These are phyloP conservation scores for Fistulifera solaris DNA, from an alignment of 108 stramenopile genomes.

Conservation along the genomic window DNA sequence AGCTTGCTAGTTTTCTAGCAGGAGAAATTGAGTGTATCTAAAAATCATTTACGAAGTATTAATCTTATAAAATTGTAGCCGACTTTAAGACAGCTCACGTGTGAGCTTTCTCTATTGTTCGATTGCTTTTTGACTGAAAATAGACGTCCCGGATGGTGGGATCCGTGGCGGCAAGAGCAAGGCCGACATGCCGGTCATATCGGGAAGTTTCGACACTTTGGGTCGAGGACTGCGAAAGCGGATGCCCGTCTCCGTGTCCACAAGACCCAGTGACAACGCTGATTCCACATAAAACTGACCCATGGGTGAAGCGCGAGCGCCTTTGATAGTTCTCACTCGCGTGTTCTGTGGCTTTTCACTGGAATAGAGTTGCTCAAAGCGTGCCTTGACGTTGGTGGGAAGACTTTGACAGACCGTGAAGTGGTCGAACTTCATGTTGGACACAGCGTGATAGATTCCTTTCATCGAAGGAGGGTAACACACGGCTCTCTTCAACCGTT, in stretches of 20 bases:
- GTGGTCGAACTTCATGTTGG: conserved; percentile 57
- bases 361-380: conserved; percentile 16
- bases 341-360: conserved; percentile 4
- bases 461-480: conserved; percentile 36
- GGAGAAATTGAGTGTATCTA: no score
- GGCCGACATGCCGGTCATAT: conserved; percentile 1
- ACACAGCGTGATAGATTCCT: conserved; percentile 39
- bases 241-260: conserved; percentile 33
- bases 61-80: no score
- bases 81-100: no score
- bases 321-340: conserved; percentile 1
- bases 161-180: neutral
- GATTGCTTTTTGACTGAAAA: neutral
- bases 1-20: neutral
- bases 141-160: neutral
- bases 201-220: neutral
- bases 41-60: no score
- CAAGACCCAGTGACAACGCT: conserved; percentile 31
- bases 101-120: neutral
- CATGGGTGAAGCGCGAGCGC: conserved; percentile 12
- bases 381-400: conserved; percentile 7
- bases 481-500: conserved; percentile 38
- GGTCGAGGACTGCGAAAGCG: conserved; percentile 9
- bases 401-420: conserved; percentile 26
- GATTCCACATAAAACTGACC: conserved; percentile 39